These are phyloP conservation scores for Ophioceras dolichostomum DNA, from an alignment of 2,329 filamentous ascomycete species.

Conservation along the genomic window DNA sequence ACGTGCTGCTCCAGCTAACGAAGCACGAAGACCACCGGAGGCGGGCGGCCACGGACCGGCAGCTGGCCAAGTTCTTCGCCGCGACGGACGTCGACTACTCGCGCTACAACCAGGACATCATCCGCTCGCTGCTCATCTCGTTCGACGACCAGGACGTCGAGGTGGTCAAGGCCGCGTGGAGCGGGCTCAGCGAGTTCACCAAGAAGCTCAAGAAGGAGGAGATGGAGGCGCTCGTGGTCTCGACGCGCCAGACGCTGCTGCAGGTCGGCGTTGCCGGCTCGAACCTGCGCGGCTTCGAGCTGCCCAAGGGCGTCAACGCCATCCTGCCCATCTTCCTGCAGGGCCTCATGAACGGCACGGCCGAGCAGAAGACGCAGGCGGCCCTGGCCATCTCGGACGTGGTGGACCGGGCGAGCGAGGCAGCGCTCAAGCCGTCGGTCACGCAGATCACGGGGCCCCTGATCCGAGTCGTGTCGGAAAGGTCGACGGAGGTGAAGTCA, in stretches of 20 bases:
- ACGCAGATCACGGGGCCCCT: conserved; percentile 95
- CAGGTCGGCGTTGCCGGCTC: conserved; percentile 81
- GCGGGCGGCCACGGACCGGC: conserved; percentile 64
- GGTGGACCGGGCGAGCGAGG: conserved; percentile 80
- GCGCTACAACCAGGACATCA: conserved; percentile 89
- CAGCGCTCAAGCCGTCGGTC: conserved; percentile 85
- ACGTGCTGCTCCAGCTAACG: conserved; percentile 71
- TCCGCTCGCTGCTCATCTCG: conserved; percentile 77
- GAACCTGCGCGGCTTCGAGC: conserved; percentile 73
- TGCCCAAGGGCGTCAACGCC: conserved; percentile 95
- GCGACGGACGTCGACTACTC: conserved; percentile 78
- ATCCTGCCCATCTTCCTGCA: conserved; percentile 95
- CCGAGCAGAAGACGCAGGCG: conserved; percentile 83
- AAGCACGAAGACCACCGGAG: conserved; percentile 89
- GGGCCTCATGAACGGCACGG: conserved; percentile 90
- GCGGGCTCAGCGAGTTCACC: conserved; percentile 75
- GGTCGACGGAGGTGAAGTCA: conserved; percentile 90
- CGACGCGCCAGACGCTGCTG: conserved; percentile 74
- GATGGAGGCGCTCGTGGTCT: conserved; percentile 85
- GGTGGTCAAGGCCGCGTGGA: conserved; percentile 85
- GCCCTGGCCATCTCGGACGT: conserved; percentile 93
- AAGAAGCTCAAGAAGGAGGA: conserved; percentile 90
- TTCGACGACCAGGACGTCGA: conserved; percentile 78
- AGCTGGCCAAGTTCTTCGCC: conserved; percentile 78
- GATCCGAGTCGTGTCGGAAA: conserved; percentile 94